Conservation (phyloP, 768 basidiomycete genomes). For the Tricholomella constricta region DNA sequence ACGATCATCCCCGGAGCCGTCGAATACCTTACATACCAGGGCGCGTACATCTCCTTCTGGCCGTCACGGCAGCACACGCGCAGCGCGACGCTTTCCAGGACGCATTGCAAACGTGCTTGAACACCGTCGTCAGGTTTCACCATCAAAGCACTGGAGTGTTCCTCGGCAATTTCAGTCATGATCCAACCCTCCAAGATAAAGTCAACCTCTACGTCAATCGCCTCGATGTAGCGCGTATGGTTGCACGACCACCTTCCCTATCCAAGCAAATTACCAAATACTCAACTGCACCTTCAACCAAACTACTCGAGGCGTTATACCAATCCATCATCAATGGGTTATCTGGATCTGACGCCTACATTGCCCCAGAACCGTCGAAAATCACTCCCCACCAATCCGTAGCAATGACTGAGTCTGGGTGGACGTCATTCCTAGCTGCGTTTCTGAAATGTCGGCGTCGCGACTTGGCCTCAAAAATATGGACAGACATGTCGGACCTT, state of each 20-base stretch:
- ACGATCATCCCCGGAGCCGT: slow-evolving; percentile 21
- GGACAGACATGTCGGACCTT: slow-evolving; percentile 63
- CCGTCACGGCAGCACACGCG: slow-evolving; percentile 62
- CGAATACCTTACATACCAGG: slow-evolving; percentile 25
- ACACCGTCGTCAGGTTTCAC: slow-evolving; percentile 38
- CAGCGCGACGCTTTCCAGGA: slow-evolving; percentile 57
- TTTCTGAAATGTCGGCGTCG: slow-evolving; percentile 58
- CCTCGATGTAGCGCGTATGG: slow-evolving; percentile 51
- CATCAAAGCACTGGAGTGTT: slow-evolving; percentile 38
- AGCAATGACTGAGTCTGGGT: slow-evolving; percentile 55
- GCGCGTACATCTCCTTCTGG: slow-evolving; percentile 46
- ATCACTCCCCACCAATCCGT: slow-evolving; percentile 43
- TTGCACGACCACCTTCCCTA: slow-evolving; percentile 52
- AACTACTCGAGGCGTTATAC: slow-evolving; percentile 51
- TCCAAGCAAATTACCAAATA: slow-evolving; percentile 52
- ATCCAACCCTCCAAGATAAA: slow-evolving; percentile 40
- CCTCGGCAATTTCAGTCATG: slow-evolving; percentile 35
- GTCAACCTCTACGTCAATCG: slow-evolving; percentile 47
- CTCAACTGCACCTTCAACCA: slow-evolving; percentile 32
- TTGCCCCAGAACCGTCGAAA: slow-evolving; percentile 44
- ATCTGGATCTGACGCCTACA: slow-evolving; percentile 51
- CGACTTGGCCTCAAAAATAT: slow-evolving; percentile 62
- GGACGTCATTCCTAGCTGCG: slow-evolving; percentile 66
- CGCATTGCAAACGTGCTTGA: slow-evolving; percentile 49
- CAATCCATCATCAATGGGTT: slow-evolving; percentile 51